Evolutionary conservation across 768 basidiomycete species (phyloP).

Genomic region (Galerina marginata): DNA sequence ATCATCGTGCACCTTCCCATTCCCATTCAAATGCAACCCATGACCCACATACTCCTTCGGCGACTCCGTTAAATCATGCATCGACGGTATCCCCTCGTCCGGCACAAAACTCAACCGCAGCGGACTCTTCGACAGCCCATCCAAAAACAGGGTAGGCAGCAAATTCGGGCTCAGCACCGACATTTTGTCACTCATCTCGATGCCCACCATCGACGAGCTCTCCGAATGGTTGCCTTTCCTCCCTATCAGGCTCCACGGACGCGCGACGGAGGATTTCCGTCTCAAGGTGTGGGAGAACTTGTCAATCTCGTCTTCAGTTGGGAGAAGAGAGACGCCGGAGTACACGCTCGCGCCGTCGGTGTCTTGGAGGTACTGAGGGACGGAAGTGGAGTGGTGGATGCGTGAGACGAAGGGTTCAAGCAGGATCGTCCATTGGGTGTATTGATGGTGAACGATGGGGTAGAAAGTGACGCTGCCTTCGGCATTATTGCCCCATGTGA

Average conservation of each 20-base stretch:
- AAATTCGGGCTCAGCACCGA: conserved; percentile 41
- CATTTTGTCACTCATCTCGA: conserved; percentile 27
- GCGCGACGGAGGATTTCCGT: conserved; percentile 15
- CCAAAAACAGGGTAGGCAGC: conserved; percentile 39
- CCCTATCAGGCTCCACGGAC: conserved; percentile 46
- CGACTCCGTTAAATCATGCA: conserved; percentile 8
- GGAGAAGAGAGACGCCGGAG: conserved; percentile 19
- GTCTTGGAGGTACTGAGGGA: conserved; percentile 21
- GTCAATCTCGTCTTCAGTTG: conserved; percentile 19
- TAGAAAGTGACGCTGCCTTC: conserved; percentile 27
- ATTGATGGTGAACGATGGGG: conserved; percentile 28
- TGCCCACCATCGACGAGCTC: conserved; percentile 38
- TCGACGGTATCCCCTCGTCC: conserved; percentile 8
- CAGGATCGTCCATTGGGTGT: conserved; percentile 33
- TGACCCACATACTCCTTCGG: neutral
- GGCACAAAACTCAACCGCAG: conserved; percentile 12
- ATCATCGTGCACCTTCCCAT: neutral
- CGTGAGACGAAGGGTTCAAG: conserved; percentile 34
- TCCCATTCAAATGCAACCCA: no score
- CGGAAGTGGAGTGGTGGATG: conserved; percentile 26
- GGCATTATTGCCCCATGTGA: conserved; percentile 35
- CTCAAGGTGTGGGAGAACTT: neutral
- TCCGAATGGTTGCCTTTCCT: conserved; percentile 44
- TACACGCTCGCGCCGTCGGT: conserved; percentile 17
- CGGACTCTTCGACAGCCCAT: conserved; percentile 19